These are phyloP conservation scores for Ilyonectria mors-panacis DNA, from an alignment of 2,329 filamentous ascomycete genomes.

Conservation along the genomic window DNA sequence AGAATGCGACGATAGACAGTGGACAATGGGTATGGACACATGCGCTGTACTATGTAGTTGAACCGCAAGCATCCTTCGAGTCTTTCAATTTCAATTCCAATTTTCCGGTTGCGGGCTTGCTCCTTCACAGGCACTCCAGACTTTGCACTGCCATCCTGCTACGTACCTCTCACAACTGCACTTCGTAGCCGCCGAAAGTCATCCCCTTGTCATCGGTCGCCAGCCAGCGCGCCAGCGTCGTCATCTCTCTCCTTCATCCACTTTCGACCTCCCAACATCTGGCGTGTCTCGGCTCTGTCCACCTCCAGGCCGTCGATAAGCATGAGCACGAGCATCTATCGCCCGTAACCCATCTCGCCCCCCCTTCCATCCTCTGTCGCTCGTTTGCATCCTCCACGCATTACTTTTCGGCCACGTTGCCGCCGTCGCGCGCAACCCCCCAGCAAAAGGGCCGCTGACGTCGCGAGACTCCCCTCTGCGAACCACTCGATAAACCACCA, in stretches of 20 bases:
- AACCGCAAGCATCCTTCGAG: neutral
- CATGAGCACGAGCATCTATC: slow-evolving; percentile 35
- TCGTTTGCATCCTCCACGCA: slow-evolving; percentile 33
- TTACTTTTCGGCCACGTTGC: slow-evolving; percentile 17
- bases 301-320: slow-evolving; percentile 36
- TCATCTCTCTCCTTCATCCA: slow-evolving; percentile 13
- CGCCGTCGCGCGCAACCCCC: slow-evolving; percentile 9
- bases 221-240: neutral
- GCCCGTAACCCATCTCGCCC: slow-evolving; percentile 20
- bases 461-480: slow-evolving; percentile 13
- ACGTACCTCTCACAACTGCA: neutral
- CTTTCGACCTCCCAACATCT: slow-evolving; percentile 3
- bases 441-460: neutral
- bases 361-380: slow-evolving; percentile 27
- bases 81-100: neutral
- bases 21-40: slow-evolving; percentile 15
- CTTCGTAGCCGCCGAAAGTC: neutral
- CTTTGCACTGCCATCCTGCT: neutral
- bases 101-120: neutral
- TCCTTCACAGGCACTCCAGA: neutral
- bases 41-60: neutral
- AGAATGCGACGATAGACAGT: slow-evolving; percentile 14
- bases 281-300: slow-evolving; percentile 32
- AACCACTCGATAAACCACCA: neutral
- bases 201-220: neutral